phyloP scores from a whole-genome alignment of 2,329 filamentous ascomycete genomes.

The Emmonsiellopsis sp. region DNA sequence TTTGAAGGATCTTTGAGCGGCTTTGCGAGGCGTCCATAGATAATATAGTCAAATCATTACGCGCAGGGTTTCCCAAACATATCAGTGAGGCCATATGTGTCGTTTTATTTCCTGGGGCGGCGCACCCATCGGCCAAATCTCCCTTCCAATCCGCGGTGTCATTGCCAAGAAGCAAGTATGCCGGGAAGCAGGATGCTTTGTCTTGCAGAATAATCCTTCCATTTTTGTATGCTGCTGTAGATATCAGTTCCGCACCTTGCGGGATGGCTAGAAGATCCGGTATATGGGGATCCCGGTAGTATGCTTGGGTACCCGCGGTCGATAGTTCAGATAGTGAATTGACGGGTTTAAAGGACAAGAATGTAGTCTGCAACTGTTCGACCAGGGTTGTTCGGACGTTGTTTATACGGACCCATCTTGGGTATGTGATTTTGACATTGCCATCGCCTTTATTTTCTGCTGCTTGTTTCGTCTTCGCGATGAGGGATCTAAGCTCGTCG shows the following conservation, averaged over 20 bases:
- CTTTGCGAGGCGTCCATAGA: constrained; percentile 30
- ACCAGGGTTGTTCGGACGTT: constrained; percentile 61
- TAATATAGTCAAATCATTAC: constrained; percentile 38
- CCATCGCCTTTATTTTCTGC: constrained; percentile 34
- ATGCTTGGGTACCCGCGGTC: constrained; percentile 35
- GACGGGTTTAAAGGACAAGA: constrained; percentile 53
- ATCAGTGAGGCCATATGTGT: constrained; percentile 80
- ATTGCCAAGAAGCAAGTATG: constrained; percentile 66
- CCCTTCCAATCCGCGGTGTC: constrained; percentile 41
- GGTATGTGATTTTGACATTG: constrained; percentile 42
- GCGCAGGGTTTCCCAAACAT: constrained; percentile 8
- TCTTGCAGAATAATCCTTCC: constrained; percentile 87
- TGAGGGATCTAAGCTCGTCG: constrained; percentile 45
- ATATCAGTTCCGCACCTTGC: constrained; percentile 60
- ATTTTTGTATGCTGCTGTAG: constrained; percentile 60
- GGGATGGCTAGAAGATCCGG: constrained; percentile 75
- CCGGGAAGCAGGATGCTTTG: constrained; percentile 94
- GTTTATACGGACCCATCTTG: constrained; percentile 90
- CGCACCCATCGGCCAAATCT: constrained; percentile 83
- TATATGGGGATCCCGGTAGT: constrained; percentile 71
- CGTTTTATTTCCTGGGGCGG: constrained; percentile 94
- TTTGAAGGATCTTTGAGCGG: constrained; percentile 65
- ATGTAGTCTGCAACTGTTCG: constrained; percentile 65
- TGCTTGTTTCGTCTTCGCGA: constrained; percentile 23
- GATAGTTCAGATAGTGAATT: constrained; percentile 49